A percentile compares a stretch with the other conserved stretches of the same genome.
Evolutionary conservation across 371 early-diverging fungal species (phyloP).

Genomic region (Mucor lusitanicus): DNA sequence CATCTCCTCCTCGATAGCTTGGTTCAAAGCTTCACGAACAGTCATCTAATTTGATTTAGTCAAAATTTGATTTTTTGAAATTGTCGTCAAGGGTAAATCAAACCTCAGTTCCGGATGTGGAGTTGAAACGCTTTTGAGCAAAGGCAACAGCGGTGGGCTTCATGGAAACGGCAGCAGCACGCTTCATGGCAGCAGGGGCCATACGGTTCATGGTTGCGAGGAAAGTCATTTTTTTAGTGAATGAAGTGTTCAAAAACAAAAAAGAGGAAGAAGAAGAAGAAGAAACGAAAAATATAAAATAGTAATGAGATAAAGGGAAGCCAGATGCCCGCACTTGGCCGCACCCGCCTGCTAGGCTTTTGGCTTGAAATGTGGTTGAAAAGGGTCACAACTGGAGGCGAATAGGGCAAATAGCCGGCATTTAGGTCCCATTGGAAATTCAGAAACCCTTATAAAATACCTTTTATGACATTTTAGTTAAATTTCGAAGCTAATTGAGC

Average conservation of each 20-base stretch:
- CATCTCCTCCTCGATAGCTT: constrained; percentile 99
- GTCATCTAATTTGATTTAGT: constrained; percentile 72
- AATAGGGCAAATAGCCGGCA: neutral
- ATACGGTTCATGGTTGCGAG: constrained; percentile 47
- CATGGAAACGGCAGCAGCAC: constrained; percentile 30
- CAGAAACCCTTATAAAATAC: constrained; percentile 11
- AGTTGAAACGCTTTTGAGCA: constrained; percentile 51
- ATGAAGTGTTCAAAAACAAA: neutral
- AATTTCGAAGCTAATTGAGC: neutral
- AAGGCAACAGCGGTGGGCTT: constrained; percentile 41
- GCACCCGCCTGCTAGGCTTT: neutral
- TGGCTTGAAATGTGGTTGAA: neutral
- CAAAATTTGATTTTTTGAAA: neutral
- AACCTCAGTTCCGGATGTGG: constrained; percentile 41
- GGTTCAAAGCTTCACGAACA: constrained; percentile 98
- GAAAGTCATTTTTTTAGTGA: constrained; percentile 38
- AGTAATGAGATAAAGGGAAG: neutral
- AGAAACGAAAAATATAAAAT: constrained; percentile 18
- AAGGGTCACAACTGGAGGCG: constrained; percentile 3
- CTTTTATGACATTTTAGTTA: constrained; percentile 6
- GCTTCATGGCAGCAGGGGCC: constrained; percentile 46
- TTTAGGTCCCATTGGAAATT: neutral
- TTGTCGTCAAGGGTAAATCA: neutral
- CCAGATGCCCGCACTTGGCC: constrained; percentile 10
- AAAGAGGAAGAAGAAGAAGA: constrained; percentile 14